A percentile compares a stretch with the other conserved stretches of the same genome.
These are phyloP conservation scores for Phialocephala subalpina DNA, from an alignment of 2,329 filamentous ascomycete species.

Conservation along the genomic window DNA sequence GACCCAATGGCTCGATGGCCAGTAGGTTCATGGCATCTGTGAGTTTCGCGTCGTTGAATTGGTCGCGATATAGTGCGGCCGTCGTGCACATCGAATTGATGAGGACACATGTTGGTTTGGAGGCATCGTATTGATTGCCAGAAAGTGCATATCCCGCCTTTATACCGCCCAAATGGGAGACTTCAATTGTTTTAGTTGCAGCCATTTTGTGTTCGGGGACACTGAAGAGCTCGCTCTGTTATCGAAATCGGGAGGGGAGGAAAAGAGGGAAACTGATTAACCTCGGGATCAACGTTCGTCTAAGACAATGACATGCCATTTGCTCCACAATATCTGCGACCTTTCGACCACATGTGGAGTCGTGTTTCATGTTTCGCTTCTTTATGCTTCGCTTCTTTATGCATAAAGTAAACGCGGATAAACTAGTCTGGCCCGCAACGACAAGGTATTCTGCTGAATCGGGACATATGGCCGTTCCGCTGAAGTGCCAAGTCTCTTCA, in stretches of 20 bases:
- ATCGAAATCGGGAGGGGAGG: too few species aligned
- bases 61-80: constrained; percentile 52
- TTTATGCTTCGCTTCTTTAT: too few species aligned
- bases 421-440: too few species aligned
- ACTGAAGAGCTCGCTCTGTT: too few species aligned
- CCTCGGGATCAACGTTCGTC: background rate
- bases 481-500: background rate
- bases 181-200: constrained; percentile 49
- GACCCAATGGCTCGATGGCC: constrained; percentile 61
- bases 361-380: too few species aligned
- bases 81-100: constrained; percentile 62
- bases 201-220: constrained; percentile 18
- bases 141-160: constrained; percentile 50
- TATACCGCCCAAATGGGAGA: constrained; percentile 58
- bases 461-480: background rate
- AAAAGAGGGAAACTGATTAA: background rate
- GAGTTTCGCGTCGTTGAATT: constrained; percentile 52
- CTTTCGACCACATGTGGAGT: too few species aligned
- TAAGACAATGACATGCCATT: background rate
- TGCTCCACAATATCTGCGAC: too few species aligned
- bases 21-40: constrained; percentile 55
- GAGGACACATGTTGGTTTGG: constrained; percentile 59
- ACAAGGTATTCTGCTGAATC: background rate
- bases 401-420: too few species aligned
- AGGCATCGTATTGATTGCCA: constrained; percentile 51